These are phyloP conservation scores for Yarrowia porcina DNA, from an alignment of 805 yeast genomes.

Conservation along the genomic window DNA sequence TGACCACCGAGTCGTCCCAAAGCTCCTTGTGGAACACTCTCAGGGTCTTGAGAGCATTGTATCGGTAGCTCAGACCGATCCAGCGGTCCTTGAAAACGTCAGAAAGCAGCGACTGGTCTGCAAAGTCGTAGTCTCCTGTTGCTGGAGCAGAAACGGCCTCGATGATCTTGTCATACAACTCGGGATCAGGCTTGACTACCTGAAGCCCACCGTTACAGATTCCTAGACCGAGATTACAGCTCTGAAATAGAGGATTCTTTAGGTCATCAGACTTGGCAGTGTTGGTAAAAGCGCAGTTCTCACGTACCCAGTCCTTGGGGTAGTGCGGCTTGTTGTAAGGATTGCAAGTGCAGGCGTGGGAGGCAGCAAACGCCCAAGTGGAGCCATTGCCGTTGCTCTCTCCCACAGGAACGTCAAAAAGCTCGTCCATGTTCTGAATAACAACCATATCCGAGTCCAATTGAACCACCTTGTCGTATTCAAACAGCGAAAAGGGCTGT, in stretches of 20 bases:
- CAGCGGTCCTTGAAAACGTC: conserved; percentile 52
- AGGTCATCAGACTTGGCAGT: conserved; percentile 33
- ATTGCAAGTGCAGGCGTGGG: conserved; percentile 62
- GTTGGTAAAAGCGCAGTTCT: conserved; percentile 51
- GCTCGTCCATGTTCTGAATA: conserved; percentile 55
- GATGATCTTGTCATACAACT: conserved; percentile 43
- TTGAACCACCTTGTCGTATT: conserved; percentile 53
- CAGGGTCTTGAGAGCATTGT: conserved; percentile 57
- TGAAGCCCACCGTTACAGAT: conserved; percentile 61
- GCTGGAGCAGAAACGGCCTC: conserved; percentile 42
- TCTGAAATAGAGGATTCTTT: conserved; percentile 44
- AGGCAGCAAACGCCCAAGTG: conserved; percentile 49
- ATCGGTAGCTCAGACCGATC: conserved; percentile 52
- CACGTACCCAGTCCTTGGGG: conserved; percentile 51
- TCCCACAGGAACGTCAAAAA: conserved; percentile 48
- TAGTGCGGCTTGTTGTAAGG: conserved; percentile 52
- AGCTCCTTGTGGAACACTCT: conserved; percentile 45
- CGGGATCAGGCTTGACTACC: conserved; percentile 46
- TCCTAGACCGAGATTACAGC: conserved; percentile 41
- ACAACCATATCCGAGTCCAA: conserved; percentile 62
- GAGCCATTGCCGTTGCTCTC: conserved; percentile 30
- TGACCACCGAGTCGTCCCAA: conserved; percentile 50
- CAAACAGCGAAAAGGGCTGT: conserved; percentile 50
- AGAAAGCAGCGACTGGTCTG: conserved; percentile 55
- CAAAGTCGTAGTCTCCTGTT: conserved; percentile 49